phyloP scores from a whole-genome alignment of 225 moss, liverwort and hornwort species.

The Neckera pumila region DNA sequence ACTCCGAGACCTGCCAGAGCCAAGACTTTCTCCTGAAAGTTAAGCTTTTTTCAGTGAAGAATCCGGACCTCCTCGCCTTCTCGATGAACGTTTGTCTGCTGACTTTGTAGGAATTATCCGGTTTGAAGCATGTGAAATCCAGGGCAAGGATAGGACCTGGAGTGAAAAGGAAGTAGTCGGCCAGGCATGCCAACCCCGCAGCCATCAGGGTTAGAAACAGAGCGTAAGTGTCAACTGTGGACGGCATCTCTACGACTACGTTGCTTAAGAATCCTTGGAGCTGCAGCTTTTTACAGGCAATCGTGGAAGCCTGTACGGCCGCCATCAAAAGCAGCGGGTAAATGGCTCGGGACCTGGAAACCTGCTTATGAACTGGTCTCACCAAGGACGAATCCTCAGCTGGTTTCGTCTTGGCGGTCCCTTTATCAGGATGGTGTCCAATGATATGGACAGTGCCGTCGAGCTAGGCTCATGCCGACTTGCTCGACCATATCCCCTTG shows the following conservation, averaged over 20 bases:
- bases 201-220: not conserved
- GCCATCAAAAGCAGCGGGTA: slow-evolving; percentile 5
- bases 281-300: not conserved
- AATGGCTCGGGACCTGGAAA: slow-evolving; percentile 1
- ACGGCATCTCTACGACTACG: not conserved
- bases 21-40: slow-evolving; percentile 19
- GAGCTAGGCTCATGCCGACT: not conserved
- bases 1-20: slow-evolving; percentile 15
- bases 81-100: not conserved
- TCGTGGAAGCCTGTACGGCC: not conserved
- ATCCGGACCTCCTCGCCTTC: slow-evolving; percentile 3
- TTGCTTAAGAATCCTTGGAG: not conserved
- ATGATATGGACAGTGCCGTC: not conserved
- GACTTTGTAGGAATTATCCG: slow-evolving; percentile 5
- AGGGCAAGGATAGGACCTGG: slow-evolving; percentile 16
- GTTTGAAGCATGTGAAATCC: slow-evolving; percentile 24
- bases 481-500: slow-evolving; percentile 4
- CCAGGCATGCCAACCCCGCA: not conserved
- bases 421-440: not conserved
- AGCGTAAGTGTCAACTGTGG: not conserved
- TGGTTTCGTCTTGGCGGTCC: not conserved
- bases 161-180: not conserved
- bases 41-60: slow-evolving; percentile 19
- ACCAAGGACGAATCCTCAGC: not conserved
- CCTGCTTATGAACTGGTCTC: not conserved